phyloP scores from a whole-genome alignment of 768 basidiomycete species.

The Serendipita sp. region DNA sequence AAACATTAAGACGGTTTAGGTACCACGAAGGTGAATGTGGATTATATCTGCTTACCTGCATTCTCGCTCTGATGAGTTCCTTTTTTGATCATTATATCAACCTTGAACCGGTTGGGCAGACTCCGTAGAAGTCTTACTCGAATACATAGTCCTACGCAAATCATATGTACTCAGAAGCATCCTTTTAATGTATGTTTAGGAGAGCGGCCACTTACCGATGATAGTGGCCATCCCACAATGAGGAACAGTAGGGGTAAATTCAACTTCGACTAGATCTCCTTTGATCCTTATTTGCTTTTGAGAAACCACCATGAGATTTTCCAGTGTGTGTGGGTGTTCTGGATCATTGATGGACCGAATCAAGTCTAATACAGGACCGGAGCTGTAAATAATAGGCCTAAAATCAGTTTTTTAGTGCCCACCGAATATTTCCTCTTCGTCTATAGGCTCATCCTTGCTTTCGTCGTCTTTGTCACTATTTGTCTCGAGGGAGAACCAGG shows the following conservation, averaged over 20 bases:
- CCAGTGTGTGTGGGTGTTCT: slow-evolving; percentile 81
- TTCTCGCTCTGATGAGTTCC: slow-evolving; percentile 94
- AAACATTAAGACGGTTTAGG: neutral
- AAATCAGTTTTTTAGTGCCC: slow-evolving; percentile 12
- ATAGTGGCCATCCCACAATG: slow-evolving; percentile 96
- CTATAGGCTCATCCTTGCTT: slow-evolving; percentile 40
- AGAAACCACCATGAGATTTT: slow-evolving; percentile 90
- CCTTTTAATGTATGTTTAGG: neutral
- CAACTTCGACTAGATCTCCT: slow-evolving; percentile 45
- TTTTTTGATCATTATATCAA: slow-evolving; percentile 83
- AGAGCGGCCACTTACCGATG: slow-evolving; percentile 44
- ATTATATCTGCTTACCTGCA: slow-evolving; percentile 38
- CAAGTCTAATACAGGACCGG: slow-evolving; percentile 39
- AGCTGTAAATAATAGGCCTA: neutral
- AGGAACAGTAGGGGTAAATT: slow-evolving; percentile 94
- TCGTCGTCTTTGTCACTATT: slow-evolving; percentile 25
- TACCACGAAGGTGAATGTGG: neutral
- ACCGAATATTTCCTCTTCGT: slow-evolving; percentile 91
- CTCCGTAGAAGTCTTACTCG: slow-evolving; percentile 80
- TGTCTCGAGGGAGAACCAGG: slow-evolving; percentile 21
- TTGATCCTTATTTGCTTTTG: slow-evolving; percentile 58
- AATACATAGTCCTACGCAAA: slow-evolving; percentile 66
- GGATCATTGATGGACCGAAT: slow-evolving; percentile 88
- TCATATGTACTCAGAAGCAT: neutral
- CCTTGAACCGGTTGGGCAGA: slow-evolving; percentile 82